These are phyloP conservation scores for Dovyalis caffra DNA, from an alignment of 345 rosid genomes.

Conservation along the genomic window DNA sequence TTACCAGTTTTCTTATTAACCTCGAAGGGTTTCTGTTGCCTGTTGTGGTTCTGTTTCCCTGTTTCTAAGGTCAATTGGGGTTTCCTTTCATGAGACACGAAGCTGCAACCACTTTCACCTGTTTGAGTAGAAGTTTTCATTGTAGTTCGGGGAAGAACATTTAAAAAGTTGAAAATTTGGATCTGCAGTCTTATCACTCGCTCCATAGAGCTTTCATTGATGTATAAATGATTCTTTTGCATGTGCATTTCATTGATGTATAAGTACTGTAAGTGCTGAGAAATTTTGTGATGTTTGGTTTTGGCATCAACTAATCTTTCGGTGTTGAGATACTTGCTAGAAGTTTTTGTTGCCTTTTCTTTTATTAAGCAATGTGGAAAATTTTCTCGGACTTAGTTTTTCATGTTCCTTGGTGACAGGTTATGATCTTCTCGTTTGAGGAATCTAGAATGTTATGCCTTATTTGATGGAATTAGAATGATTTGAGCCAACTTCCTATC, in stretches of 20 bases:
- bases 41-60: neutral
- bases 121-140: neutral
- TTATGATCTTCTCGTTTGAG: slow-evolving; percentile 8
- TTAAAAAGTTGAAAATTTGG: too few species aligned
- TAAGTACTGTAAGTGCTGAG: neutral
- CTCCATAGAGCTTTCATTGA: neutral
- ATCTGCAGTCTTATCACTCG: too few species aligned
- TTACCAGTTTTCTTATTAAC: neutral
- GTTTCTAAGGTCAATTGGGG: neutral
- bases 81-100: neutral
- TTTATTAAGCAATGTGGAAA: neutral
- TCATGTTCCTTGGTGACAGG: slow-evolving; percentile 27
- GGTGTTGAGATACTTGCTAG: neutral
- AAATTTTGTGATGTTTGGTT: neutral
- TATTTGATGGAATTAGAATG: slow-evolving; percentile 11
- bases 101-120: neutral
- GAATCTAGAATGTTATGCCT: neutral
- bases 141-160: too few species aligned
- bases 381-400: neutral
- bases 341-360: neutral
- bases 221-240: too few species aligned
- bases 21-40: neutral
- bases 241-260: neutral
- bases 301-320: neutral
- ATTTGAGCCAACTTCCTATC: slow-evolving; percentile 19